Evolutionary conservation across 2,329 filamentous ascomycete species (phyloP), one percentile per base, ranked within the genome.

Genomic region (Talaromyces sp.): DNA sequence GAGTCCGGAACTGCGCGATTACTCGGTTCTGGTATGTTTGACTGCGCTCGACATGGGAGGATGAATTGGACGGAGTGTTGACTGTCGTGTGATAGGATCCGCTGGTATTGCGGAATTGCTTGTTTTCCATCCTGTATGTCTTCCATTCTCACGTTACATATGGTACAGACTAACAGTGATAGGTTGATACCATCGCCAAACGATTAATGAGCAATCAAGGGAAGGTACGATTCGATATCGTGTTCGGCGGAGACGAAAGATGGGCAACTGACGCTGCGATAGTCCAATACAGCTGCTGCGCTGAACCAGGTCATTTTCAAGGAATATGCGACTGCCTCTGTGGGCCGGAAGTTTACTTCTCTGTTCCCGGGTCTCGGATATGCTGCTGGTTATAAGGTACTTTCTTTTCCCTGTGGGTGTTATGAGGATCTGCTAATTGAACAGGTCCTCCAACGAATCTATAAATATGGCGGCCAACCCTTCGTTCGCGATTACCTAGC

Each of bases 111-210:
- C 93, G 73, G 94, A 97, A 82, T 84, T 97, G 75, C 88, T 92
- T 75, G 88, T 97, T 78, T 97, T 97, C 85, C 92, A 96, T 78
- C 92, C 92, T 69, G 92, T 92, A 85, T 71, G 66, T 64, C 11
- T 56, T 31, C 11, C 6, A 17, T 7, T 25, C 11, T n/a, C 17
- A 5, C 2, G 34, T 36, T 36, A 10, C n/a, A 36, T 8, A 60
- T 3, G 6, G 15, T 15, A 7, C 56, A 45, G 27, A 10, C 51
- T 64, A 34, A 59, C n/a, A 4, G n/a, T 15, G 34, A 34, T 36
- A 94, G 91, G 92, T 99, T 78, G 95, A 99, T 82, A 99, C 95
- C 60, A 97, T 96, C 74, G 94, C 95, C 69, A 99, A 99, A 86
- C 92, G 95, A 72, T 88, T 99, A 81, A 99, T 99, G 95, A 97